Evolutionary conservation across 202 grass and related monocot genomes (phyloP).

Genomic region (Brachypodium distachyon): DNA sequence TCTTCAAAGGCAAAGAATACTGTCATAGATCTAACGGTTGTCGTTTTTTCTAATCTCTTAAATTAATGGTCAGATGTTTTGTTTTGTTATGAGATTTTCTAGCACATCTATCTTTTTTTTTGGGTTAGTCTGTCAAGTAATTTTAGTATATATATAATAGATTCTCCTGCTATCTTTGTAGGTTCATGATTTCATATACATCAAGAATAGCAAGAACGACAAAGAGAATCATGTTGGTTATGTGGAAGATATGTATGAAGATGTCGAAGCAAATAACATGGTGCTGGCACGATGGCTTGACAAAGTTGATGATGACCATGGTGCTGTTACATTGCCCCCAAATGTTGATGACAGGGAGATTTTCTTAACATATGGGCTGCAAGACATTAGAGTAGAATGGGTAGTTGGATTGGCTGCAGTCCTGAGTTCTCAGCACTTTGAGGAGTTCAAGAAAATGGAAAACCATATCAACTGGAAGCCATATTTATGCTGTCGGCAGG

Average conservation of each 20-base stretch:
- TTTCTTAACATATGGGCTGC: constrained; percentile 44
- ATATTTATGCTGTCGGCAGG: constrained; percentile 31
- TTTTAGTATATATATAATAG: neutral
- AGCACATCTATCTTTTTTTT: no score
- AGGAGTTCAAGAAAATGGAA: constrained; percentile 30
- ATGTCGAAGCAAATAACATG: constrained; percentile 38
- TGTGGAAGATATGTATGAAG: constrained; percentile 58
- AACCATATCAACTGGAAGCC: constrained; percentile 12
- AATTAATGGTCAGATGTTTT: no score
- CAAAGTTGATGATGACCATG: constrained; percentile 31
- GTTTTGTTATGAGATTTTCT: no score
- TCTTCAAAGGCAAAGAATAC: no score
- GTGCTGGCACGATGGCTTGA: constrained; percentile 50
- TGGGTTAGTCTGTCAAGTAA: no score
- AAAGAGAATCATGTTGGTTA: constrained; percentile 37
- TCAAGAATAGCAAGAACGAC: constrained; percentile 38
- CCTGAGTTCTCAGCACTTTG: constrained; percentile 43
- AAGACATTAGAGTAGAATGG: constrained; percentile 54
- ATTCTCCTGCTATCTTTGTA: constrained; percentile 7
- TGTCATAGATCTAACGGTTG: no score
- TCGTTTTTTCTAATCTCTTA: no score
- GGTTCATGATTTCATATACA: constrained; percentile 61
- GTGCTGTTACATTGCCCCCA: constrained; percentile 14
- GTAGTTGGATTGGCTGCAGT: constrained; percentile 45
- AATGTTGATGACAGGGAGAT: constrained; percentile 39